Evolutionary conservation across 257 asterid genomes (phyloP).

Genomic region (Primulina eburnea): DNA sequence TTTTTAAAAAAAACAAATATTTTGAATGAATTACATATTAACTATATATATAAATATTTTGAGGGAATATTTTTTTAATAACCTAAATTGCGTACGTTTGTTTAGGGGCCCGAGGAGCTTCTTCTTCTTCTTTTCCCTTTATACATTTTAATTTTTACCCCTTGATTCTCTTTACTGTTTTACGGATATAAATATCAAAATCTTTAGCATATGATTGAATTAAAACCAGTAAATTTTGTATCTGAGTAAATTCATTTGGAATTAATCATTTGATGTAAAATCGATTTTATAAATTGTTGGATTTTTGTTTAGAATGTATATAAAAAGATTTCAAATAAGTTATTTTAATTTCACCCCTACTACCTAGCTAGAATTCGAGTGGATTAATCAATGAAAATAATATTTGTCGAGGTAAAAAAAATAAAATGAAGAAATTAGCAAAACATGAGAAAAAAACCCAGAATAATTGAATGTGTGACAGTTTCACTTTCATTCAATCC

Average conservation of each 20-base stretch:
- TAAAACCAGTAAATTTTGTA: neutral
- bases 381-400: no score
- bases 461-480: neutral
- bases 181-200: neutral
- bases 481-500: neutral
- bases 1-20: neutral
- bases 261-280: no score
- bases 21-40: constrained; percentile 3
- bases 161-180: neutral
- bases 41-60: no score
- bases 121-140: constrained; percentile 17
- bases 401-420: no score
- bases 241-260: neutral
- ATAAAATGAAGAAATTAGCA: neutral
- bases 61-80: neutral
- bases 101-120: constrained; percentile 68
- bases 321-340: no score
- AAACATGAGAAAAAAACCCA: neutral
- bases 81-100: constrained; percentile 3
- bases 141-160: no score
- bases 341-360: no score
- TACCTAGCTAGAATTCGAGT: no score
- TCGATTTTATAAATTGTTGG: no score
- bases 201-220: neutral
- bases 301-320: no score